phyloP scores from a whole-genome alignment of 139 green algal genomes.

The Parachlorella kessleri region DNA sequence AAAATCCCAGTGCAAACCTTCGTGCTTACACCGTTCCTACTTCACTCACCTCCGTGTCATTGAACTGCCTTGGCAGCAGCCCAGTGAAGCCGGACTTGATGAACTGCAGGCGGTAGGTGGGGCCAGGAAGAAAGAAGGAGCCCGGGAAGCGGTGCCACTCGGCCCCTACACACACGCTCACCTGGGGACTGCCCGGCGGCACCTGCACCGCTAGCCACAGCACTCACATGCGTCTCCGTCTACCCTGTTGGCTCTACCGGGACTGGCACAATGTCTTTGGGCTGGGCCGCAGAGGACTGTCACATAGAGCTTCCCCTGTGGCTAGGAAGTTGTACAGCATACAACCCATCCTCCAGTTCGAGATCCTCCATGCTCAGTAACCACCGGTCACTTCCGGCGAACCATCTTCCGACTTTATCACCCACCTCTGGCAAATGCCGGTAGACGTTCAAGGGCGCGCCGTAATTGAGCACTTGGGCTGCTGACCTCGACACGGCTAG shows the following conservation, averaged over 20 bases:
- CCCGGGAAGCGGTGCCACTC: slow-evolving; percentile 88
- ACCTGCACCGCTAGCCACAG: too few species aligned
- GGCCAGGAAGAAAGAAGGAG: slow-evolving; percentile 78
- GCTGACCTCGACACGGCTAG: slow-evolving; percentile 36
- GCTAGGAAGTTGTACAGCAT: too few species aligned
- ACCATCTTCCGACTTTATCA: too few species aligned
- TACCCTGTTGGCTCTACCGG: too few species aligned
- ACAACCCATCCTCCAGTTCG: too few species aligned
- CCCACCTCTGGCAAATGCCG: slow-evolving; percentile 16
- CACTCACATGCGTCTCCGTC: too few species aligned
- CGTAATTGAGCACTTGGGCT: slow-evolving; percentile 55
- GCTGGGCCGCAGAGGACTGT: too few species aligned
- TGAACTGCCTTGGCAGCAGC: slow-evolving; percentile 54
- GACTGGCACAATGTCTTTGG: too few species aligned
- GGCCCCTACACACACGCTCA: slow-evolving; percentile 67
- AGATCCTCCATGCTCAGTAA: too few species aligned
- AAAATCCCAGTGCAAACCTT: background rate
- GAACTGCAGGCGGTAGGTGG: slow-evolving; percentile 66
- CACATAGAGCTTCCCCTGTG: too few species aligned
- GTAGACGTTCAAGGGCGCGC: slow-evolving; percentile 57
- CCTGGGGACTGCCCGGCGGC: too few species aligned
- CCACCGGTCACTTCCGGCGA: too few species aligned
- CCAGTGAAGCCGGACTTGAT: slow-evolving; percentile 73
- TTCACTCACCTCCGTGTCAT: slow-evolving; percentile 10
- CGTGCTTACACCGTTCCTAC: background rate